Evolutionary conservation across 2,329 filamentous ascomycete genomes (phyloP).

Genomic region (Samsoniella hepiali): DNA sequence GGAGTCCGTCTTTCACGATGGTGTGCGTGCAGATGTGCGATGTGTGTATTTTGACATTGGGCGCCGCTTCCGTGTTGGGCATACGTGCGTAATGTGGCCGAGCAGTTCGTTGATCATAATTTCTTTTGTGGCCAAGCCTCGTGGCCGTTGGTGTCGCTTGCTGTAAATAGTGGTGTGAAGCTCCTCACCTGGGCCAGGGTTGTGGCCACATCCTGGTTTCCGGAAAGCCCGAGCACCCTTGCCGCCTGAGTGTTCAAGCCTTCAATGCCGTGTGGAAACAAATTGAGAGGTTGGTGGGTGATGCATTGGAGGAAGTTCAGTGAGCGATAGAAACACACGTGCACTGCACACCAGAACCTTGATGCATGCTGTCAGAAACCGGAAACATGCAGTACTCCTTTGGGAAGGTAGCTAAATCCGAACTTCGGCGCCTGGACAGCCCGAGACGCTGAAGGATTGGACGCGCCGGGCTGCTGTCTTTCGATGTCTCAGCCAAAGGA

Average conservation of each 20-base stretch:
- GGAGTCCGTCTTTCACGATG: neutral
- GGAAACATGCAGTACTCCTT: neutral
- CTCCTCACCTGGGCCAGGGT: slow-evolving; percentile 1
- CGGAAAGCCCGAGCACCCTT: neutral
- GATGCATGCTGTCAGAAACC: neutral
- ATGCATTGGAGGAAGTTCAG: neutral
- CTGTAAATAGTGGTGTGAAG: neutral
- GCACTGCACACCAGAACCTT: neutral
- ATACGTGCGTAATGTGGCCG: neutral
- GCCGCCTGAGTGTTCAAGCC: neutral
- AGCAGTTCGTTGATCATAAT: slow-evolving; percentile 16
- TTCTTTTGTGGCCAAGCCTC: slow-evolving; percentile 10
- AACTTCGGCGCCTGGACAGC: neutral
- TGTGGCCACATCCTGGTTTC: neutral
- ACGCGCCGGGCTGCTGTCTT: neutral
- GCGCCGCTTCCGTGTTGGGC: neutral
- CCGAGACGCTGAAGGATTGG: neutral
- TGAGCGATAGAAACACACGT: neutral
- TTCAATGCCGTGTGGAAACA: neutral
- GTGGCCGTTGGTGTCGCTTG: slow-evolving; percentile 6
- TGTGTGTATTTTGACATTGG: slow-evolving; percentile 1
- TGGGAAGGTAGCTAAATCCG: neutral
- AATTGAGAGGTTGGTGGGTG: neutral
- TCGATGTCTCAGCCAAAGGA: neutral
- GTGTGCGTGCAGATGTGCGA: neutral